These are phyloP conservation scores for Hypholoma sublateritium DNA, from an alignment of 768 basidiomycete genomes.

Conservation along the genomic window DNA sequence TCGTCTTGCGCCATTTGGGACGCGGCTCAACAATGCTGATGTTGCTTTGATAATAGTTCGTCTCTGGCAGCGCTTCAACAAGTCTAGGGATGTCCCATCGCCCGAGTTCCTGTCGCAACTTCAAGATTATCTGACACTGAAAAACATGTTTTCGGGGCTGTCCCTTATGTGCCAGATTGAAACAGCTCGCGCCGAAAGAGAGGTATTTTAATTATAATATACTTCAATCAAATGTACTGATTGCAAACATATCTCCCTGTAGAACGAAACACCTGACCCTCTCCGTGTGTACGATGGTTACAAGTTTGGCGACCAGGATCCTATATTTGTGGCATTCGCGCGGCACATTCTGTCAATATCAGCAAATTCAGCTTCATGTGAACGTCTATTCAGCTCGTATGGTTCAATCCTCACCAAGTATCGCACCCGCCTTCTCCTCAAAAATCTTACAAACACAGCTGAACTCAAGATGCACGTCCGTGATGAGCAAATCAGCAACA, in stretches of 20 bases:
- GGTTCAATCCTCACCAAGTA: slow-evolving; percentile 19
- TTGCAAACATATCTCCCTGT: neutral
- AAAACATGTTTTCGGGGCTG: neutral
- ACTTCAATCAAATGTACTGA: neutral
- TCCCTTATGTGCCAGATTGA: neutral
- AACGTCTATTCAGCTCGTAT: slow-evolving; percentile 20
- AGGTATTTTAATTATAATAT: neutral
- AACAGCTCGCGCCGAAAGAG: neutral
- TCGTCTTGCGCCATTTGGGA: neutral
- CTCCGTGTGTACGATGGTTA: neutral
- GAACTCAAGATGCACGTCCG: slow-evolving; percentile 24
- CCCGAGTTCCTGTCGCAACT: neutral
- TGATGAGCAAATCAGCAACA: neutral
- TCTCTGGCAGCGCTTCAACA: neutral
- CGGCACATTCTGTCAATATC: slow-evolving; percentile 14
- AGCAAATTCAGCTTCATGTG: slow-evolving; percentile 21
- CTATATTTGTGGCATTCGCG: slow-evolving; percentile 2
- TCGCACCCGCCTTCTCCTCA: slow-evolving; percentile 5
- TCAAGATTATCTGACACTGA: neutral
- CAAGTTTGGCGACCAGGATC: neutral
- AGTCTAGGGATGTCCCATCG: neutral
- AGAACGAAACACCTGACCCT: neutral
- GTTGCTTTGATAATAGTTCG: neutral
- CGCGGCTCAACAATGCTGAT: neutral
- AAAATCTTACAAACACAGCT: slow-evolving; percentile 17